Base-by-base conservation (phyloP, 2,329 filamentous ascomycete species). In the Fusarium sp. region DNA sequence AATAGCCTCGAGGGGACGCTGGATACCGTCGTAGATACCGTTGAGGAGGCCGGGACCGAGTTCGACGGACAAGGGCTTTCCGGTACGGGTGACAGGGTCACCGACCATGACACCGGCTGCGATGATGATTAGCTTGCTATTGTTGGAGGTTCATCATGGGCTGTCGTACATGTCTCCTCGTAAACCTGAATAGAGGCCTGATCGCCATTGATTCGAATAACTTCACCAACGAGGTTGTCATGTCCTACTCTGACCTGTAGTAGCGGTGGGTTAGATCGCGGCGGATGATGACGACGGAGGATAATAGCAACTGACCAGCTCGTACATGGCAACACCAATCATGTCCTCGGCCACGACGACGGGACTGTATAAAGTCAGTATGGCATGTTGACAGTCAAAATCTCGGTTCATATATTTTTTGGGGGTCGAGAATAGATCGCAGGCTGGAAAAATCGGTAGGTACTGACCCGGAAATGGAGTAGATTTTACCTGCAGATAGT, bases 301-400 rank as follows among this genome's bases (percentile, higher is more conserved):
- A 54, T 64, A 29, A 64, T 42, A 36, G 67, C 58, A 46, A 83
- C 90, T 77, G 87, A 94, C 94, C 86, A 99, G 88, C 86, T 99
- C 96, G 90, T 98, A 98, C 96, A 99, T 99, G 83, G 96, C 95
- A 89, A 96, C 96, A 83, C 96, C 96, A 81, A 95, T 94, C 95
- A 99, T 97, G 84, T 98, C 92, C 87, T 98, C 95, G 81, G 95
- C 96, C 77, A 99, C 90, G 79, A 99, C 92, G 87, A 99, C 96
- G 80, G 96, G 96, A 76, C 93, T 92, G 74, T 29, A 47, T 52
- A 61, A 36, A 54, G 73, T 86, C 78, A 85, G 83, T 55, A 65
- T 53, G 45, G 47, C 45, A 62, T 65, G 27, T 56, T 47, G 52
- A 17, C 29, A 54, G 17, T 22, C 33, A 65, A 22, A 25, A 64